A percentile compares a stretch with the other conserved stretches of the same genome.
These are phyloP conservation scores for Colletotrichum paranaense DNA, from an alignment of 2,329 filamentous ascomycete species.

Conservation along the genomic window DNA sequence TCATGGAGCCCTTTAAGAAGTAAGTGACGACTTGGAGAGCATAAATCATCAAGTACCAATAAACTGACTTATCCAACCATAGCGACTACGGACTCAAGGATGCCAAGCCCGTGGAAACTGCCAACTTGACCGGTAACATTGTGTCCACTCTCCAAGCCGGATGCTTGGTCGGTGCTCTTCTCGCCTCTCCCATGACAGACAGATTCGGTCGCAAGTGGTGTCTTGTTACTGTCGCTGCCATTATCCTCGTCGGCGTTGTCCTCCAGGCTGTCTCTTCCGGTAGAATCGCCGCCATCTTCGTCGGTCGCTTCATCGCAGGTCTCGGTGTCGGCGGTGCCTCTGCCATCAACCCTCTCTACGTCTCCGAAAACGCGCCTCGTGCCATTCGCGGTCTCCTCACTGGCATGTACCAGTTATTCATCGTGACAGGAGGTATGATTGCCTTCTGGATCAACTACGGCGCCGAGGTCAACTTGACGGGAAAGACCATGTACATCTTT, in stretches of 20 bases:
- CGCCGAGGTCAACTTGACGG: conserved; percentile 49
- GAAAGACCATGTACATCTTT: conserved; percentile 45
- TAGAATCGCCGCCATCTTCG: conserved; percentile 69
- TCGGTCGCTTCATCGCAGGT: conserved; percentile 66
- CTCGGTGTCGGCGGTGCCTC: conserved; percentile 57
- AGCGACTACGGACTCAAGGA: conserved; percentile 38
- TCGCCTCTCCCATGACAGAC: conserved; percentile 52
- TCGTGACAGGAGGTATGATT: conserved; percentile 55
- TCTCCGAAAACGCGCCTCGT: conserved; percentile 57
- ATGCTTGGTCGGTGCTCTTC: conserved; percentile 43
- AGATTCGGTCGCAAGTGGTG: conserved; percentile 55
- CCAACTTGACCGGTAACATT: conserved; percentile 40
- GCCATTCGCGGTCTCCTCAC: conserved; percentile 57
- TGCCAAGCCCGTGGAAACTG: conserved; percentile 31
- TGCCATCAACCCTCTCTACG: conserved; percentile 56
- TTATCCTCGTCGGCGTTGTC: conserved; percentile 69
- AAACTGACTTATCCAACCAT: conserved; percentile 61
- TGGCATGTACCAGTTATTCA: conserved; percentile 59
- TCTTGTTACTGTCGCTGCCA: conserved; percentile 63
- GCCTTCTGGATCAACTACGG: conserved; percentile 65
- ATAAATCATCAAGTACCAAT: conserved; percentile 32
- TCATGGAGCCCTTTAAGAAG: conserved; percentile 66
- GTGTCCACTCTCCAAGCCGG: conserved; percentile 43
- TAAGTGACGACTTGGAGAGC: conserved; percentile 43
- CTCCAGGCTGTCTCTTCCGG: conserved; percentile 70